Evolutionary conservation across 2,329 filamentous ascomycete species (phyloP).

Genomic region (Harringtonia lauricola): DNA sequence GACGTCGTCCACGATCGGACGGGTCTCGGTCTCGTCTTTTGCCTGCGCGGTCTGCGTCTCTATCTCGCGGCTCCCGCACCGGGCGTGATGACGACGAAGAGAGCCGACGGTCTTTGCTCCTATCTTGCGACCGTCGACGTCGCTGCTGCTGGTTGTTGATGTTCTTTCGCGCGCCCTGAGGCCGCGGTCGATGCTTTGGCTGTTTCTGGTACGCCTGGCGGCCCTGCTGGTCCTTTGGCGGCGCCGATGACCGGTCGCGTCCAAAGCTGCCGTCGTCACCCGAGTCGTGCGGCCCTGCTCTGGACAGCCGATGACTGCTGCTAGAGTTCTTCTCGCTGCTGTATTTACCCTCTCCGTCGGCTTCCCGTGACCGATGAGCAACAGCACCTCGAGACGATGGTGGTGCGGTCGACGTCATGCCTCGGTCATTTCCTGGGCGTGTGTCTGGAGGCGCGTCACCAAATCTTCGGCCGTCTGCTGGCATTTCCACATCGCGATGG

Average conservation of each 20-base stretch:
- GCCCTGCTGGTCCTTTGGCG: constrained; percentile 6
- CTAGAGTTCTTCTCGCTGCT: constrained; percentile 14
- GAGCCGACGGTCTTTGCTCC: constrained; percentile 17
- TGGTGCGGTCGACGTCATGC: constrained; percentile 22
- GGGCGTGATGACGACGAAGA: neutral
- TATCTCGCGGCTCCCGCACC: constrained; percentile 7
- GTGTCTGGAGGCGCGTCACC: constrained; percentile 13
- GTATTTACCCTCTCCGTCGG: constrained; percentile 13
- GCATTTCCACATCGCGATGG: constrained; percentile 28
- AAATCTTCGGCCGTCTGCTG: constrained; percentile 26
- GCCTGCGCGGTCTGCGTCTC: constrained; percentile 1
- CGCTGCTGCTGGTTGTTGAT: constrained; percentile 11
- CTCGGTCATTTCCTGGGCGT: constrained; percentile 17
- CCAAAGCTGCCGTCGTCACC: constrained; percentile 7
- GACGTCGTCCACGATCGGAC: constrained; percentile 12
- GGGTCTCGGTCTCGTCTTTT: constrained; percentile 14
- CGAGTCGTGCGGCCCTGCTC: constrained; percentile 10
- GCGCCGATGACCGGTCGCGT: neutral
- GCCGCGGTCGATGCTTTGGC: constrained; percentile 8
- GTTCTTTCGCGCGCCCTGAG: neutral
- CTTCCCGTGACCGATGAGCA: constrained; percentile 14
- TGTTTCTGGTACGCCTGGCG: constrained; percentile 12
- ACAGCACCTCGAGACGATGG: constrained; percentile 17
- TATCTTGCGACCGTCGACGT: constrained; percentile 16
- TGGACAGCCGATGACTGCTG: neutral